Evolutionary conservation across 768 basidiomycete genomes (phyloP).

Genomic region (Suillus brevipes): DNA sequence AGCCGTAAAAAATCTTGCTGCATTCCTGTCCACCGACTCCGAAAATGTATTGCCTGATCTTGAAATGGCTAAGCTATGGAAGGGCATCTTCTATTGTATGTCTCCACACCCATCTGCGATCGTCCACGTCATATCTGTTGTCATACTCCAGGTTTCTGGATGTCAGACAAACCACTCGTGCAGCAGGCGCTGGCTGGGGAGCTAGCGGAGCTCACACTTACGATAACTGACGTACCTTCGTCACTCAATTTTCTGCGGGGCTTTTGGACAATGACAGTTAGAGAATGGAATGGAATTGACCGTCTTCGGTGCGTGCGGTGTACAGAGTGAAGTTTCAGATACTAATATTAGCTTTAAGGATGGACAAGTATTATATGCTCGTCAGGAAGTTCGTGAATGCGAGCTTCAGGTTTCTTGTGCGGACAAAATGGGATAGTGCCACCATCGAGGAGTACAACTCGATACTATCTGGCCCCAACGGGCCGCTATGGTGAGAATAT

Average conservation of each 20-base stretch:
- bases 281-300: constrained; percentile 95
- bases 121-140: constrained; percentile 3
- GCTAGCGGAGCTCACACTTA: constrained; percentile 77
- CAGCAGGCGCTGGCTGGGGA: constrained; percentile 90
- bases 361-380: constrained; percentile 98
- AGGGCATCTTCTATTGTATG: constrained; percentile 95
- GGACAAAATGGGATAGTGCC: constrained; percentile 62
- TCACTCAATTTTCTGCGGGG: constrained; percentile 80
- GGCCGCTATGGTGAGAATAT: constrained; percentile 74
- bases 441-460: constrained; percentile 62
- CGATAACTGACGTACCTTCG: constrained; percentile 54
- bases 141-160: constrained; percentile 82
- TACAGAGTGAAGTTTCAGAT: constrained; percentile 2
- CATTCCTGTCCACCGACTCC: constrained; percentile 71
- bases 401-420: constrained; percentile 76
- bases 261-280: constrained; percentile 88
- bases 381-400: constrained; percentile 87
- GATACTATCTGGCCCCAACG: constrained; percentile 66
- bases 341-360: constrained; percentile 44
- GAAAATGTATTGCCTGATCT: constrained; percentile 59
- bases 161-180: constrained; percentile 97
- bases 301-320: constrained; percentile 65
- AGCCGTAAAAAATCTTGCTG: constrained; percentile 76
- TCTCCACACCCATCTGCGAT: constrained; percentile 3
- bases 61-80: constrained; percentile 95